Percentiles rank a stretch among this genome's conserved stretches.
Conservation (phyloP, 352 stramenopile genomes). For the Globisporangium takayamanum region DNA sequence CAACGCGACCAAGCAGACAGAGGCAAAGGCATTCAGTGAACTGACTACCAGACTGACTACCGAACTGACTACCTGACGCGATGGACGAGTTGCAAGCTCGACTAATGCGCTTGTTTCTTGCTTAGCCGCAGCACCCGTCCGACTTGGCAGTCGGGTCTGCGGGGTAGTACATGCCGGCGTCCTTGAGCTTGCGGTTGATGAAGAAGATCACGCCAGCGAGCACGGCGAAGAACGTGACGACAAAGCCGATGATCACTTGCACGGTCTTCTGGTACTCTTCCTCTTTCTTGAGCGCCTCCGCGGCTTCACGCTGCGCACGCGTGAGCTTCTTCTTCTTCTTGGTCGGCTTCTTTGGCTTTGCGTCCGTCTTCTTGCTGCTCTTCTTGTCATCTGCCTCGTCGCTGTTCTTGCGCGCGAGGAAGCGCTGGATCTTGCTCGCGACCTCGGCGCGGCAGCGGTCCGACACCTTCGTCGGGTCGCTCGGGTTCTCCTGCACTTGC, state of each 20-base stretch:
- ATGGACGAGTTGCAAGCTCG: background rate
- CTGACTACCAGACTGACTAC: background rate
- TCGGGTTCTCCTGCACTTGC: constrained; percentile 65
- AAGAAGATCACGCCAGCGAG: constrained; percentile 47
- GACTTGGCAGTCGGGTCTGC: constrained; percentile 45
- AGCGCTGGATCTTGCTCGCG: constrained; percentile 50
- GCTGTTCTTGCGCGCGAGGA: constrained; percentile 38
- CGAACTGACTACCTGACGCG: background rate
- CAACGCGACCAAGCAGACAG: background rate
- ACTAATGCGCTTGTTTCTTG: background rate
- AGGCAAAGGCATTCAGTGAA: background rate
- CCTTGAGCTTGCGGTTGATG: constrained; percentile 85
- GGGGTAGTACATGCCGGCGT: constrained; percentile 71
- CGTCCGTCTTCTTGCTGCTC: constrained; percentile 1
- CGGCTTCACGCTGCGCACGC: constrained; percentile 43
- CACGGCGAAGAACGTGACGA: constrained; percentile 57
- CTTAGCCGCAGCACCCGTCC: constrained; percentile 36
- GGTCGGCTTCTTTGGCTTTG: constrained; percentile 34
- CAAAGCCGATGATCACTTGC: constrained; percentile 61
- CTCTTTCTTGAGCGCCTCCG: constrained; percentile 52
- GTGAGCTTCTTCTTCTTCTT: constrained; percentile 66
- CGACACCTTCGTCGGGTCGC: constrained; percentile 52
- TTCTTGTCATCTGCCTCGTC: constrained; percentile 22
- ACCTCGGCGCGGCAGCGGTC: constrained; percentile 58
- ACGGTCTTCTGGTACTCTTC: constrained; percentile 64